Base-by-base conservation (phyloP, 1,139 yeast genomes). In the Magnusiomyces sp. region DNA sequence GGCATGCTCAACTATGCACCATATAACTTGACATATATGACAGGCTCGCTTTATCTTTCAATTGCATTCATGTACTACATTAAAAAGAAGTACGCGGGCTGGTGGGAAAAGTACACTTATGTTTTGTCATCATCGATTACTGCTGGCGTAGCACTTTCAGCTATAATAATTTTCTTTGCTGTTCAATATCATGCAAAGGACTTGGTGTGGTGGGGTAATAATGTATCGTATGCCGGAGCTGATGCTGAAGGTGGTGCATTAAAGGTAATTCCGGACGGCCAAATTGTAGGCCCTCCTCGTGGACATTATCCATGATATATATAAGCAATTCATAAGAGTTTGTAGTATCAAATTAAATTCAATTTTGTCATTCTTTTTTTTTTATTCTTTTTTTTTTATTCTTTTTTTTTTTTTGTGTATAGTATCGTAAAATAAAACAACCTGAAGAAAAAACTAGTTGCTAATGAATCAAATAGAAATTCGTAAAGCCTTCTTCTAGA, bases 51-150 rank as follows among this genome's bases (percentile, higher is more conserved):
- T 51, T 60, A 64, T 19, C 68, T 71, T 45, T 69, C 75, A 49
- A 60, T 71, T 40, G 56, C 62, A 29, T 73, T 71, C 61, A 72
- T 71, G 54, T 71, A 59, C 59, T 68, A 60, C 55, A 56, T 72
- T 46, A 70, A 69, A 56, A 65, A 64, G 50, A 62, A 62, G 54
- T 48, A 45, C 43, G 9, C 34, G 31, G 33, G 17, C 27, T 76
- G 70, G 94, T 94, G 51, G 89, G 80, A 59, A 83, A 74, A 54
- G 94, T 85, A 70, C 88, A 82, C 52, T 83, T 72, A 54, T 83
- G 46, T 71, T 73, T 64, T 64, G 70, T 57, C 61, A 62, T 51
- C 61, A 68, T 59, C 66, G 54, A 9, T 59, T 52, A 40, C 55
- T 59, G 58, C 51, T 38, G 56, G 56, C 60, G 70, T 53, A 58